Evolutionary conservation across 768 basidiomycete species (phyloP), one percentile per base, ranked within the genome.

Genomic region (Naganishia kalamii): DNA sequence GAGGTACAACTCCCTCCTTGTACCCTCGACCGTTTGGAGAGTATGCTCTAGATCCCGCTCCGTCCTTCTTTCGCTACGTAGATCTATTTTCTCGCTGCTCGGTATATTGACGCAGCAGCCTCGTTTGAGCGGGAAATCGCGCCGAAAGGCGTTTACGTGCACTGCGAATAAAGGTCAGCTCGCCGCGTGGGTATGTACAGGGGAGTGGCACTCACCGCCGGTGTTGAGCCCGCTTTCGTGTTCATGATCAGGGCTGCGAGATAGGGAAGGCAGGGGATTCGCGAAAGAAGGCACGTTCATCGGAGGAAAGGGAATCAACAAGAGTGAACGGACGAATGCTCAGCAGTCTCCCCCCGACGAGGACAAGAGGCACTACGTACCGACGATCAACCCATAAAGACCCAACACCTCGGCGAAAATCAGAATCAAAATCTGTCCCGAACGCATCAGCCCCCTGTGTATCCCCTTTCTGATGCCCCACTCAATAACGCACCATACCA

Each of bases 161-260:
- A 57, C 54, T 57, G 19, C n/a, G 19, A 13, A 23, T 8, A 4
- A n/a, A 15, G 32, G 2, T 37, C 21, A 21, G 33, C 46, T 47
- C 40, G 4, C 33, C n/a, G 32, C 33, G 6, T 19, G 2, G 19
- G 32, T 12, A 21, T 41, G 23, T n/a, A n/a, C n/a, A 33, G 37
- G 54, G 19, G 51, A 33, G 7, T 57, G 5, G 2, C 3, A 50
- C 63, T 57, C 29, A 64, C 63, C 19, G 62, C 54, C 29, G 66
- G 66, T 17, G 66, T 68, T 27, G 63, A 46, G 15, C 37, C 27
- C 33, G 77, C 71, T 65, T 74, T 75, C 68, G 89, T 90, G 82
- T 92, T 92, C 88, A 94, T 90, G 82, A 94, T 94, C 48, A 96
- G 86, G 17, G 92, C 92, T 69, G 94, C 92, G 19, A 40, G 37